phyloP scores from a whole-genome alignment of 2,329 filamentous ascomycete species.

The Cryphonectria naterciae region DNA sequence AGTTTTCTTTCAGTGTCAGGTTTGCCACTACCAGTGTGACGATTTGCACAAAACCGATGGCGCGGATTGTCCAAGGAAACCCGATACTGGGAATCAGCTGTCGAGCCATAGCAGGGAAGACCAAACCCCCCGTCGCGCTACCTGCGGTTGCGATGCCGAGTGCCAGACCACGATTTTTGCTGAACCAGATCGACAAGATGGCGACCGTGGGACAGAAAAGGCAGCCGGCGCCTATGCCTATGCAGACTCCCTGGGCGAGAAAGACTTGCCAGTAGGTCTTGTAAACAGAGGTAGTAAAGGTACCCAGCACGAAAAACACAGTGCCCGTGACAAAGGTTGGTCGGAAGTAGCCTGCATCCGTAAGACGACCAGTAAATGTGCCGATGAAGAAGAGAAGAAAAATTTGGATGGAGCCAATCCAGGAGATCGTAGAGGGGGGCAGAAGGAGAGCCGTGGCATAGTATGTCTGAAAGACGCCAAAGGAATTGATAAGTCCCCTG shows the following conservation, averaged over 20 bases:
- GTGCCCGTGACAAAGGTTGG: background rate
- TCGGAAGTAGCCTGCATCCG: background rate
- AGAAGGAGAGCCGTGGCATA: background rate
- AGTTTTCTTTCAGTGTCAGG: background rate
- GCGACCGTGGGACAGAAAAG: slow-evolving; percentile 45
- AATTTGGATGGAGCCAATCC: background rate
- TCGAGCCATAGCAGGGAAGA: slow-evolving; percentile 48
- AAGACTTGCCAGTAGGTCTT: slow-evolving; percentile 49
- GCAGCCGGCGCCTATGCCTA: slow-evolving; percentile 50
- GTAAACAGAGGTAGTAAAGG: slow-evolving; percentile 30
- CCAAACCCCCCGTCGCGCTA: slow-evolving; percentile 38
- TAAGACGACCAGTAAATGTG: background rate
- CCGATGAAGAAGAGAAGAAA: background rate
- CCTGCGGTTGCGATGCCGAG: slow-evolving; percentile 42
- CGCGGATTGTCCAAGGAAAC: slow-evolving; percentile 62
- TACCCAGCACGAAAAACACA: background rate
- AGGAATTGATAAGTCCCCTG: background rate
- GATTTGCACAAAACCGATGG: slow-evolving; percentile 62
- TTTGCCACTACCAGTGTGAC: background rate
- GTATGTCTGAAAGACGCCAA: background rate
- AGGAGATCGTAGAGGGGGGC: background rate
- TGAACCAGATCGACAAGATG: slow-evolving; percentile 42
- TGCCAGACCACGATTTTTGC: slow-evolving; percentile 36
- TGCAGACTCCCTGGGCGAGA: slow-evolving; percentile 49
- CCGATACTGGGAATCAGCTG: slow-evolving; percentile 59